Evolutionary conservation across 768 basidiomycete genomes (phyloP).

Genomic region (Mycena polygramma): DNA sequence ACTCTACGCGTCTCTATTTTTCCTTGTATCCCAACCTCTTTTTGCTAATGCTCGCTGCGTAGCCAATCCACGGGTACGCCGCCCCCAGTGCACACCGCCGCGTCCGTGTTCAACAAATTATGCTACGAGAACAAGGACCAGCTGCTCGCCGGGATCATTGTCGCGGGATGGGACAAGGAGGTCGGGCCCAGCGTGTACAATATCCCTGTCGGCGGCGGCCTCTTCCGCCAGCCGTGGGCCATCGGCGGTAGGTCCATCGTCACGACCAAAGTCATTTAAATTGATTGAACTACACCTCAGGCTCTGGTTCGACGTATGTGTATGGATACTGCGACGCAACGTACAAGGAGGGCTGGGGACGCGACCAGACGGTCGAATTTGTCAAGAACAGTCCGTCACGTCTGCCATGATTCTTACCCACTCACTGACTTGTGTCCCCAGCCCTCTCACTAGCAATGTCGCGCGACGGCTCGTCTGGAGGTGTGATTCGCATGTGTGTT

Average conservation of each 20-base stretch:
- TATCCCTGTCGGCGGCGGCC: slow-evolving; percentile 95
- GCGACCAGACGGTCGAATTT: slow-evolving; percentile 92
- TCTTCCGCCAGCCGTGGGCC: slow-evolving; percentile 98
- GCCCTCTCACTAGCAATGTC: slow-evolving; percentile 97
- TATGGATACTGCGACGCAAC: slow-evolving; percentile 99
- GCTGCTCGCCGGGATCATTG: slow-evolving; percentile 94
- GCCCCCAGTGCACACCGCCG: slow-evolving; percentile 86
- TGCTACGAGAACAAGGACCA: slow-evolving; percentile 96
- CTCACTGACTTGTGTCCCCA: slow-evolving; percentile 46
- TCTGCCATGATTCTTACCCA: background rate
- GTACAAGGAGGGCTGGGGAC: slow-evolving; percentile 91
- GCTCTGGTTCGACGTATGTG: slow-evolving; percentile 97
- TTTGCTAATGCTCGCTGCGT: slow-evolving; percentile 23
- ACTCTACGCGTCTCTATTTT: slow-evolving; percentile 67
- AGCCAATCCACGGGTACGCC: slow-evolving; percentile 72
- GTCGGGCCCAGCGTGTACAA: slow-evolving; percentile 94
- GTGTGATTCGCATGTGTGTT: slow-evolving; percentile 96
- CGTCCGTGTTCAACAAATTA: slow-evolving; percentile 85
- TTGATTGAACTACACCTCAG: slow-evolving; percentile 52
- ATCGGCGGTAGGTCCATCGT: slow-evolving; percentile 81
- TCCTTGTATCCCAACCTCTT: slow-evolving; percentile 10
- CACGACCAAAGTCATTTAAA: background rate
- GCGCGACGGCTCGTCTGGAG: slow-evolving; percentile 97
- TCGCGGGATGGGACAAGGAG: slow-evolving; percentile 97
- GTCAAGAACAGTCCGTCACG: slow-evolving; percentile 90